A percentile compares a stretch with the other conserved stretches of the same genome.
Evolutionary conservation across 352 stramenopile species (phyloP).

Genomic region (Thalassiosira mediterranea): DNA sequence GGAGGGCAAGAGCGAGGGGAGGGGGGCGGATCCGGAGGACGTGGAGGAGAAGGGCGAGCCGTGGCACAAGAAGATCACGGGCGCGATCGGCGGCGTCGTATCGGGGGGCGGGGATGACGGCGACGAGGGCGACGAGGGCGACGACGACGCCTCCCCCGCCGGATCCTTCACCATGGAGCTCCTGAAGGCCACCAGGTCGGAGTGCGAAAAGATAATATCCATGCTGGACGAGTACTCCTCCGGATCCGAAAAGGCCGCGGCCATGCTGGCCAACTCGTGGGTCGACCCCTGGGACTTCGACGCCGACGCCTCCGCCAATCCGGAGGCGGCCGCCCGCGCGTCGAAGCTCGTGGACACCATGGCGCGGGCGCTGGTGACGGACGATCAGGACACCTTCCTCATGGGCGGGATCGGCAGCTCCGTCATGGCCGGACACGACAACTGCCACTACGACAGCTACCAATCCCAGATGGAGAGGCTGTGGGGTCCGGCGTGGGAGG

Average conservation of each 20-base stretch:
- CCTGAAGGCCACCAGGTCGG: slow-evolving; percentile 26
- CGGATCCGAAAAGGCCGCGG: slow-evolving; percentile 18
- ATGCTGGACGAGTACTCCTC: slow-evolving; percentile 53
- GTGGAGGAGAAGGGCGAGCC: background rate
- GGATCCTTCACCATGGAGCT: slow-evolving; percentile 36
- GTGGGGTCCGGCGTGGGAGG: slow-evolving; percentile 47
- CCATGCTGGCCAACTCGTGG: slow-evolving; percentile 48
- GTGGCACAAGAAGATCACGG: slow-evolving; percentile 4
- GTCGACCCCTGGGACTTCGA: slow-evolving; percentile 52
- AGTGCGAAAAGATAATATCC: slow-evolving; percentile 22
- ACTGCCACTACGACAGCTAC: slow-evolving; percentile 58
- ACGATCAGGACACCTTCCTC: slow-evolving; percentile 41
- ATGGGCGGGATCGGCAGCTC: slow-evolving; percentile 49
- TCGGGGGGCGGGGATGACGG: background rate
- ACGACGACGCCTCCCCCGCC: background rate
- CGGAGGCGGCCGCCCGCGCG: background rate
- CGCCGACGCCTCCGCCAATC: background rate
- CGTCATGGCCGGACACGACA: slow-evolving; percentile 49
- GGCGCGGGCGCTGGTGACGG: slow-evolving; percentile 10
- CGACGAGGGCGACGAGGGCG: background rate
- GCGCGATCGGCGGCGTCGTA: background rate
- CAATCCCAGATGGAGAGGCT: slow-evolving; percentile 53
- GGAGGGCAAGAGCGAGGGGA: slow-evolving; percentile 26
- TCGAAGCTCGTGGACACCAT: slow-evolving; percentile 21
- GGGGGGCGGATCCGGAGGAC: background rate